Conservation (phyloP, 805 yeast genomes). For the Brettanomyces custersianus region DNA sequence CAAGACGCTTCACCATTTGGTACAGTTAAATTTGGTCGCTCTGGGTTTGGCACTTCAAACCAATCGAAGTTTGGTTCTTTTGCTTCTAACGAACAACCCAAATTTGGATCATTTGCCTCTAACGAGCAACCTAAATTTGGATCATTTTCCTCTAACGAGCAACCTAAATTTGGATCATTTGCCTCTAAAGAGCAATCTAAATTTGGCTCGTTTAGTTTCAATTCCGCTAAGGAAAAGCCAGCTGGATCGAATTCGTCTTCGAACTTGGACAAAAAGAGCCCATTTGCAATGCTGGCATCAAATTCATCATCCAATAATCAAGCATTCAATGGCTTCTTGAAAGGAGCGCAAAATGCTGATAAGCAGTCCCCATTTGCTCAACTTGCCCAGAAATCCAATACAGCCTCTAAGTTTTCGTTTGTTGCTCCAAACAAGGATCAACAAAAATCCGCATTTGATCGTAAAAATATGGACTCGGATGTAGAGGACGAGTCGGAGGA, state of each 20-base stretch:
- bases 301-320: no score
- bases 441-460: no score
- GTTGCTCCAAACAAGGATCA: no score
- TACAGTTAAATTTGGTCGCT: slow-evolving; percentile 9
- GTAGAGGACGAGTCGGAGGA: no score
- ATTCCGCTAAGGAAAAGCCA: no score
- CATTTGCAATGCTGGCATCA: no score
- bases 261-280: no score
- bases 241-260: no score
- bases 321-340: no score
- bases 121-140: slow-evolving; percentile 4
- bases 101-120: neutral
- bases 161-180: neutral
- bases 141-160: slow-evolving; percentile 5
- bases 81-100: slow-evolving; percentile 1
- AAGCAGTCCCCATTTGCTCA: neutral
- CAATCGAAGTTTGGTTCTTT: slow-evolving; percentile 7
- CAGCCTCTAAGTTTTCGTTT: no score
- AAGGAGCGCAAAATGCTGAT: no score
- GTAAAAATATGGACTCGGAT: no score
- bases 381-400: neutral
- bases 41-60: slow-evolving; percentile 9
- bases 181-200: neutral
- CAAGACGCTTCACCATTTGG: slow-evolving; percentile 3
- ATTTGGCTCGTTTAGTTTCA: slow-evolving; percentile 9